Base-by-base conservation (phyloP, 768 basidiomycete species). In the Boletellus ananas region DNA sequence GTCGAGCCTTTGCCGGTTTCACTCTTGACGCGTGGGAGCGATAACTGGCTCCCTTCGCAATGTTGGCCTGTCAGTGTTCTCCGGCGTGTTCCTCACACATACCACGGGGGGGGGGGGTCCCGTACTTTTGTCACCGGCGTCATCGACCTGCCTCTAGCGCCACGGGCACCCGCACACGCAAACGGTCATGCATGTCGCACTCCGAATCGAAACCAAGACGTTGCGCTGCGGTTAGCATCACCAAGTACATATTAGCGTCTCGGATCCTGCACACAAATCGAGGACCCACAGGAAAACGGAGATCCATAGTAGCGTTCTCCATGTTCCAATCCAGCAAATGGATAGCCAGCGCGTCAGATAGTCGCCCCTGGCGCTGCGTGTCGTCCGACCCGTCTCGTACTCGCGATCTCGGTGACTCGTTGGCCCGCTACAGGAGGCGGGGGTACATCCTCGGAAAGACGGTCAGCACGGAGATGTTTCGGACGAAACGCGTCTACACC, bases 271-370 rank as follows among this genome's bases (percentile, higher is more conserved):
- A 6, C 23, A 25, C 23, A 25, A 4, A 5, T 25, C 23, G 23
- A 25, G 23, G 23, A 5, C 23, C 23, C 23, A 3, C 20, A 16
- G 45, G 6, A 47, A 21, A 27, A n/a, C 8, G 14, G 33, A 39
- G 3, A 75, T 84, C 59, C 58, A 87, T 85, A 90, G 72, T 88
- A 91, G 58, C 87, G 83, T 51, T 83, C 61, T 10, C 79, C 84
- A 44, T 74, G 85, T 69, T 84, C 89, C 52, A n/a, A n/a, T n/a
- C n/a, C n/a, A n/a, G 81, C 81, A 36, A 78, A 86, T 1, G 83
- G 75, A 60, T 79, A 91, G 6, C 90, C 90, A 13, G 80, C 75
- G 57, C 90, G 65, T 76, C 57, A 90, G 72, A 60, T 90, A 92
- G 2, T 74, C 75, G 1, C 76, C 65, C 3, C 81, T 81, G 3